Evolutionary conservation across 176 grass and related monocot genomes (phyloP).

Genomic region (Pontederia paniculata): DNA sequence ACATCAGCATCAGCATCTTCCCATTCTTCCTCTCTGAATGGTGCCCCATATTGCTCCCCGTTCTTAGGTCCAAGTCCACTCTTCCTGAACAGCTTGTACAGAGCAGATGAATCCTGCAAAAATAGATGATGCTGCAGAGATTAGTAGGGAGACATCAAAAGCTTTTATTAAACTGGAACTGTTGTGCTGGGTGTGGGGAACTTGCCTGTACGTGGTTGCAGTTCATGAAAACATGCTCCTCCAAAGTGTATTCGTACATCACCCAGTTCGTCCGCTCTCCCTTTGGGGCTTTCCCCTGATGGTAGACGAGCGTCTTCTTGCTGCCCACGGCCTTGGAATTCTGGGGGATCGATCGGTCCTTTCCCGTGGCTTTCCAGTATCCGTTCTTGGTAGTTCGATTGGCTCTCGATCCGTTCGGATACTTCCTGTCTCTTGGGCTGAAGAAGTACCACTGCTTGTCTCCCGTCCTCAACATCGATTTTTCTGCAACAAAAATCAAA

Average conservation of each 20-base stretch:
- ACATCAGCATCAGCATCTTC: too few relatives aligned
- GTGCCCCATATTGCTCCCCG: constrained; percentile 93
- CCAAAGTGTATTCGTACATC: constrained; percentile 81
- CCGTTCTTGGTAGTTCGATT: constrained; percentile 60
- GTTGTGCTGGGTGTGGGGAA: neutral
- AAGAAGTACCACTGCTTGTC: constrained; percentile 96
- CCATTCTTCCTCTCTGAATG: constrained; percentile 90
- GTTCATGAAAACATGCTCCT: constrained; percentile 33
- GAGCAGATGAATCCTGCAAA: constrained; percentile 48
- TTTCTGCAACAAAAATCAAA: constrained; percentile 31
- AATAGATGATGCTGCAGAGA: neutral
- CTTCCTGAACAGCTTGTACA: constrained; percentile 96
- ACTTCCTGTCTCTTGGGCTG: constrained; percentile 78
- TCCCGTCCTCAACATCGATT: constrained; percentile 63
- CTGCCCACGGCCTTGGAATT: constrained; percentile 37
- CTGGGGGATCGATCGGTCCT: constrained; percentile 47
- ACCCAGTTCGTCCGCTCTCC: constrained; percentile 83
- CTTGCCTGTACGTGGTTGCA: constrained; percentile 22
- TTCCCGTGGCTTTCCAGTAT: constrained; percentile 89
- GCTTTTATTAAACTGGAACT: too few relatives aligned
- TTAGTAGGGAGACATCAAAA: too few relatives aligned
- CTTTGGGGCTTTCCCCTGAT: constrained; percentile 69
- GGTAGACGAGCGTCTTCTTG: constrained; percentile 86
- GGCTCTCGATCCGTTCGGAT: constrained; percentile 71
- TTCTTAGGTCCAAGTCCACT: constrained; percentile 83